phyloP scores from a whole-genome alignment of 495 filamentous ascomycete species.

The Platismatia glauca region DNA sequence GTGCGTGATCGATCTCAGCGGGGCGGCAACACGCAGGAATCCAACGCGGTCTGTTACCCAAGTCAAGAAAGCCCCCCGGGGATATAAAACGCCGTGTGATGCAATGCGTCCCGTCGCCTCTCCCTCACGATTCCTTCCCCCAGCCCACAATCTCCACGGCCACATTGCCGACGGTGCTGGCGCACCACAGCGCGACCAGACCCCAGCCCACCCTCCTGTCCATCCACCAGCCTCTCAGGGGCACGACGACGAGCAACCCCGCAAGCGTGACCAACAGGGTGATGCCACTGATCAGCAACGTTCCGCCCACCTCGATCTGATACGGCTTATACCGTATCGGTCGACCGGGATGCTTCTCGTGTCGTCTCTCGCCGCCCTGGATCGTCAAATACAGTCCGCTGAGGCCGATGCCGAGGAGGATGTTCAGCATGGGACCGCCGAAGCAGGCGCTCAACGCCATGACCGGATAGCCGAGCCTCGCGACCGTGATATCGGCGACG shows the following conservation, averaged over 20 bases:
- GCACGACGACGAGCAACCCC: constrained; percentile 69
- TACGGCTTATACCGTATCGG: constrained; percentile 52
- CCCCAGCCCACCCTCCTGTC: constrained; percentile 73
- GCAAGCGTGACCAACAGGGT: constrained; percentile 75
- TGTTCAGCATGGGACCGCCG: constrained; percentile 96
- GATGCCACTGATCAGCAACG: constrained; percentile 70
- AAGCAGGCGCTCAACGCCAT: constrained; percentile 96
- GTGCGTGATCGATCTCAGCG: not conserved
- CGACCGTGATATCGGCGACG: constrained; percentile 91
- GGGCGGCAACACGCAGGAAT: not conserved
- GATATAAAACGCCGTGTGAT: constrained; percentile 7
- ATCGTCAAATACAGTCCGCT: constrained; percentile 75
- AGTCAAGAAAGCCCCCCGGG: not conserved
- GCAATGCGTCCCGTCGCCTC: not conserved
- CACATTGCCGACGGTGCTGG: constrained; percentile 79
- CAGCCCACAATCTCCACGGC: constrained; percentile 64
- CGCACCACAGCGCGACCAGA: constrained; percentile 71
- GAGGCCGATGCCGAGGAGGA: constrained; percentile 85
- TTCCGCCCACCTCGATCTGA: constrained; percentile 71
- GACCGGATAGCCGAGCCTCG: constrained; percentile 84
- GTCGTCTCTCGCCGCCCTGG: constrained; percentile 40
- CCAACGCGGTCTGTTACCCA: not conserved
- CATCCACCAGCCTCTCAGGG: constrained; percentile 84
- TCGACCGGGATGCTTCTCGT: constrained; percentile 49
- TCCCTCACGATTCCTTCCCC: constrained; percentile 29